Conservation (phyloP, 768 basidiomycete species). For the Daedaleopsis nitida region DNA sequence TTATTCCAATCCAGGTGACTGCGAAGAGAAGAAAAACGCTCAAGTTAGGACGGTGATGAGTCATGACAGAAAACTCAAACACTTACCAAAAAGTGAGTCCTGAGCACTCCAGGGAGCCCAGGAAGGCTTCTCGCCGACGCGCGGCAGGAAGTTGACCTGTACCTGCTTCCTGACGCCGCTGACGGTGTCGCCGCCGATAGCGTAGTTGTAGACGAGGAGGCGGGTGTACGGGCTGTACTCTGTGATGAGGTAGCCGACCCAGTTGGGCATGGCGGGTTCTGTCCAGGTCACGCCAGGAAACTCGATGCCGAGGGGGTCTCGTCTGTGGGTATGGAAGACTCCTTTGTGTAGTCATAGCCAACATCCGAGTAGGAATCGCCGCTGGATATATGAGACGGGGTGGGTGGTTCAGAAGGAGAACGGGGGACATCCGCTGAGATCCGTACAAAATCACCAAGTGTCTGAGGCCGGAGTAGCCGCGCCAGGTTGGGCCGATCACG, state of each 20-base stretch:
- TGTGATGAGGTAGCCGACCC: slow-evolving; percentile 62
- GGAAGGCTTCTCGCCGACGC: slow-evolving; percentile 25
- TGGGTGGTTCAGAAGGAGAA: neutral
- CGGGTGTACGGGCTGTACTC: slow-evolving; percentile 32
- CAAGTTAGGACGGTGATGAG: neutral
- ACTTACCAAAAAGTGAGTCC: slow-evolving; percentile 31
- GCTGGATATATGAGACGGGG: slow-evolving; percentile 33
- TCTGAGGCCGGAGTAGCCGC: slow-evolving; percentile 42
- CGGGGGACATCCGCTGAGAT: neutral
- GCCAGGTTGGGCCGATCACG: slow-evolving; percentile 38
- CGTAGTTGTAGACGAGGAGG: slow-evolving; percentile 60
- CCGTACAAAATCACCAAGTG: slow-evolving; percentile 58
- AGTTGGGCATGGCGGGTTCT: slow-evolving; percentile 53
- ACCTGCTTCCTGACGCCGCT: slow-evolving; percentile 45
- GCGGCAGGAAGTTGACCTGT: slow-evolving; percentile 39
- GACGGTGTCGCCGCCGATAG: slow-evolving; percentile 52
- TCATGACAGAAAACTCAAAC: neutral
- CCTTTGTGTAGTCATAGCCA: slow-evolving; percentile 21
- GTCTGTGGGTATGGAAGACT: slow-evolving; percentile 36
- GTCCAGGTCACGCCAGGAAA: slow-evolving; percentile 54
- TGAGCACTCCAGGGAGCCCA: slow-evolving; percentile 28
- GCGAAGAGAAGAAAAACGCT: neutral
- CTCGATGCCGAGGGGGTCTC: slow-evolving; percentile 48
- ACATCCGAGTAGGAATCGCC: slow-evolving; percentile 62
- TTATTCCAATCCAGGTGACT: slow-evolving; percentile 73